Percentiles rank a stretch among this genome's conserved stretches.
Conservation (phyloP, 2,329 filamentous ascomycete species). For the Fusarium piperis region DNA sequence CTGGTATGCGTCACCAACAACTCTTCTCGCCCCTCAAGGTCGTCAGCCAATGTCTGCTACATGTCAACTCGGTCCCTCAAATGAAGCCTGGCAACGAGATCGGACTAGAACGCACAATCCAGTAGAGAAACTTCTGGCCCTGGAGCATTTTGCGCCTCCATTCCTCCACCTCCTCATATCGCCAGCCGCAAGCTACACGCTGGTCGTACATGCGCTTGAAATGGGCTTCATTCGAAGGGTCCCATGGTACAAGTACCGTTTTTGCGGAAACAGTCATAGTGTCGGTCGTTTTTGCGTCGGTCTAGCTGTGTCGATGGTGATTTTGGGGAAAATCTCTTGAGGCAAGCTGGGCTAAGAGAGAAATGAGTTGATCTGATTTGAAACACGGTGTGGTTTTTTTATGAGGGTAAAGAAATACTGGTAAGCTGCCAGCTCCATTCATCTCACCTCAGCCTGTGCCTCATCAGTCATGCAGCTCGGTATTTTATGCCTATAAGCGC, state of each 20-base stretch:
- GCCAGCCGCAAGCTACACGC: not conserved
- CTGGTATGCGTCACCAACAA: not conserved
- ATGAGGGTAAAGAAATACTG: not conserved
- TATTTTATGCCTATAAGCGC: not conserved
- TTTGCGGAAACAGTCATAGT: not conserved
- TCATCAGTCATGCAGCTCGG: not conserved
- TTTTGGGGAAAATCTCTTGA: not conserved
- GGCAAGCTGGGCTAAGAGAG: not conserved
- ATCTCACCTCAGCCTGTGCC: not conserved
- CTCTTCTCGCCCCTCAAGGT: not conserved
- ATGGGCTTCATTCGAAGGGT: not conserved
- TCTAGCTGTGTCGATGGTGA: not conserved
- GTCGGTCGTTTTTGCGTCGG: not conserved
- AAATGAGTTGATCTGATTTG: not conserved
- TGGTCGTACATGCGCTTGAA: not conserved
- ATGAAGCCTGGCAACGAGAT: not conserved
- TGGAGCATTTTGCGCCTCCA: not conserved
- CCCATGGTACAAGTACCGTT: not conserved
- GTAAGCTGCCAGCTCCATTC: not conserved
- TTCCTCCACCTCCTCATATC: not conserved
- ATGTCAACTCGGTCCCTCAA: not conserved
- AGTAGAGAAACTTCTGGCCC: not conserved
- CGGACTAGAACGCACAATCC: not conserved
- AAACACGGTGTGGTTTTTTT: not conserved
- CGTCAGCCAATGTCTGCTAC: not conserved